phyloP scores from a whole-genome alignment of 768 basidiomycete species.

The Phylloporus sp. region DNA sequence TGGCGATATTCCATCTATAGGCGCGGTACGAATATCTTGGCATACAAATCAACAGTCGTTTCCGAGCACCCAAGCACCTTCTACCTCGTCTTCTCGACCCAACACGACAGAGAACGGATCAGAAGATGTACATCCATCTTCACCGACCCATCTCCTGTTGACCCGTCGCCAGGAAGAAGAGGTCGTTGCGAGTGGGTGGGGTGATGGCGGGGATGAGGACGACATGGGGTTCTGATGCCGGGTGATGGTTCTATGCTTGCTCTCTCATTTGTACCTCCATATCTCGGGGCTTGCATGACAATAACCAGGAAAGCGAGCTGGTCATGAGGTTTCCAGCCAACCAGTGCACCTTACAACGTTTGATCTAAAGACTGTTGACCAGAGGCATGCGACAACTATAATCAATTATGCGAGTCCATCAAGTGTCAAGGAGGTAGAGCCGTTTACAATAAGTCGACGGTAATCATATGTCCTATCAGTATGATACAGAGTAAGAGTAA shows the following conservation, averaged over 20 bases:
- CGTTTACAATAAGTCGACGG: too few relatives aligned
- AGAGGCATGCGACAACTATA: too few relatives aligned
- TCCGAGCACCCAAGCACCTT: slow-evolving; percentile 17
- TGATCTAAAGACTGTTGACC: too few relatives aligned
- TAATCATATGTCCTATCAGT: background rate
- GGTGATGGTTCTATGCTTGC: slow-evolving; percentile 1
- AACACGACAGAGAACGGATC: slow-evolving; percentile 17
- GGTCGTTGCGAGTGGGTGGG: slow-evolving; percentile 64
- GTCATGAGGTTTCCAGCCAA: slow-evolving; percentile 9
- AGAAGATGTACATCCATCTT: slow-evolving; percentile 24
- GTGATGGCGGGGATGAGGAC: slow-evolving; percentile 58
- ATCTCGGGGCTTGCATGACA: slow-evolving; percentile 11
- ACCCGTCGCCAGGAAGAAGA: slow-evolving; percentile 52
- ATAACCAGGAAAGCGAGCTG: slow-evolving; percentile 8
- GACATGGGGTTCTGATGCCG: slow-evolving; percentile 60
- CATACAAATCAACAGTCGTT: slow-evolving; percentile 36
- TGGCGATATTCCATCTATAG: slow-evolving; percentile 57
- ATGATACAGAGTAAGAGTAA: slow-evolving; percentile 1
- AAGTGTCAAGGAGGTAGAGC: background rate
- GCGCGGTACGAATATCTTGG: slow-evolving; percentile 66
- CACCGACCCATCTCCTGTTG: slow-evolving; percentile 22
- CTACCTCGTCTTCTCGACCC: slow-evolving; percentile 20
- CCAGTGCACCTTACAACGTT: background rate
- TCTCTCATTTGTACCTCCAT: slow-evolving; percentile 13
- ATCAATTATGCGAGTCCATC: too few relatives aligned